These are phyloP conservation scores for Colletotrichum lini DNA, from an alignment of 2,329 filamentous ascomycete species.

Conservation along the genomic window DNA sequence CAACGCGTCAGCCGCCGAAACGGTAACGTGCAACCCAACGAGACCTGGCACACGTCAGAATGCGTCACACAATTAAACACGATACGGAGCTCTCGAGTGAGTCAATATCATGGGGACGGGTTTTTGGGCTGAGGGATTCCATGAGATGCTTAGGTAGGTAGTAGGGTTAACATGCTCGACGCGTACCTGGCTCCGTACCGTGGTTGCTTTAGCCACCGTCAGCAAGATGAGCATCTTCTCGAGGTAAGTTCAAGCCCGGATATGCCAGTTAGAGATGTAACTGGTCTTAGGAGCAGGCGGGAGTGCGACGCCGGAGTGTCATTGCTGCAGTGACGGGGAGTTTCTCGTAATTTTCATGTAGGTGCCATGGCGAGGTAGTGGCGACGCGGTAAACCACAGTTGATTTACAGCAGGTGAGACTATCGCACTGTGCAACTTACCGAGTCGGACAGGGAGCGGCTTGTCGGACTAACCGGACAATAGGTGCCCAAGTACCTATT, in stretches of 20 bases:
- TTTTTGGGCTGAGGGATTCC: too few relatives aligned
- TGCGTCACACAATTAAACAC: not conserved
- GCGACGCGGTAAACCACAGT: not conserved
- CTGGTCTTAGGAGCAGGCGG: not conserved
- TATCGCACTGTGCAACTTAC: not conserved
- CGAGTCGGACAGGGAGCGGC: not conserved
- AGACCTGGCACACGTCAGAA: not conserved
- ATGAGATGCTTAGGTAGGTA: not conserved
- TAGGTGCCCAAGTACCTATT: too few relatives aligned
- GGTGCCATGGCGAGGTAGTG: too few relatives aligned
- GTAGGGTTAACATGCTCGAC: not conserved
- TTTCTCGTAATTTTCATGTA: too few relatives aligned
- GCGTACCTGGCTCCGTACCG: not conserved
- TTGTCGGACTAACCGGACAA: too few relatives aligned
- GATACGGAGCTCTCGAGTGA: not conserved
- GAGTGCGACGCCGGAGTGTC: too few relatives aligned
- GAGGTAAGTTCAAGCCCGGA: not conserved
- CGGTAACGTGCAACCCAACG: not conserved
- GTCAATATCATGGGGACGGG: too few relatives aligned
- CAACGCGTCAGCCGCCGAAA: not conserved
- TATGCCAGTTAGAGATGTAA: not conserved
- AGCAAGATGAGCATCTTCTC: constrained; percentile 1
- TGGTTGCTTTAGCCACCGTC: not conserved
- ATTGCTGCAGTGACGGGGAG: not conserved
- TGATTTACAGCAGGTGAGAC: not conserved